These are phyloP conservation scores for Komagataella mondaviorum DNA, from an alignment of 805 yeast species.

Conservation along the genomic window DNA sequence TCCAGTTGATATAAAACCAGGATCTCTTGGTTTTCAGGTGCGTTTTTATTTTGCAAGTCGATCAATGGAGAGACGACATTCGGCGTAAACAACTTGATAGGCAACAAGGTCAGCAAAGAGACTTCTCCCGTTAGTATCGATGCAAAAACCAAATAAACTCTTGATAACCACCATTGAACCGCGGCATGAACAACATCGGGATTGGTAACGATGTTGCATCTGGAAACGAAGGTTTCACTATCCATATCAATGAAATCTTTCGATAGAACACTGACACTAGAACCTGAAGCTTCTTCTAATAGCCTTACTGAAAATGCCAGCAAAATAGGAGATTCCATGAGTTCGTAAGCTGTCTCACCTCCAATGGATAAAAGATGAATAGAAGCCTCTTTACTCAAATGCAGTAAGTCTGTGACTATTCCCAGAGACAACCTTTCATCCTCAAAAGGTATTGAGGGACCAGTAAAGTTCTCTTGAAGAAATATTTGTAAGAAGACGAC, in stretches of 20 bases:
- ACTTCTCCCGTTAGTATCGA: conserved; percentile 54
- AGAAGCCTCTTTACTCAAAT: conserved; percentile 7
- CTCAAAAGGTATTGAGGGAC: conserved; percentile 45
- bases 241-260: conserved; percentile 5
- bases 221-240: conserved; percentile 10
- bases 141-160: conserved; percentile 51
- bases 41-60: conserved; percentile 17
- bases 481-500: conserved; percentile 55
- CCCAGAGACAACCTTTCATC: conserved; percentile 10
- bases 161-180: conserved; percentile 63
- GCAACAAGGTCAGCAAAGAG: conserved; percentile 23
- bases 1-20: conserved; percentile 48
- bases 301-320: conserved; percentile 27
- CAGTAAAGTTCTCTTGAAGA: conserved; percentile 70
- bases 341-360: conserved; percentile 63
- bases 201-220: conserved; percentile 8
- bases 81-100: conserved; percentile 25
- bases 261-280: conserved; percentile 15
- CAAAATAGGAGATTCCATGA: conserved; percentile 35
- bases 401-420: conserved; percentile 11
- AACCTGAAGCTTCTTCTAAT: conserved; percentile 24
- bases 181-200: conserved; percentile 28
- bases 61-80: conserved; percentile 19
- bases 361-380: conserved; percentile 8
- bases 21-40: conserved; percentile 17